Base-by-base conservation (phyloP, 2,329 filamentous ascomycete species). In the Pseudogymnoascus sp. region DNA sequence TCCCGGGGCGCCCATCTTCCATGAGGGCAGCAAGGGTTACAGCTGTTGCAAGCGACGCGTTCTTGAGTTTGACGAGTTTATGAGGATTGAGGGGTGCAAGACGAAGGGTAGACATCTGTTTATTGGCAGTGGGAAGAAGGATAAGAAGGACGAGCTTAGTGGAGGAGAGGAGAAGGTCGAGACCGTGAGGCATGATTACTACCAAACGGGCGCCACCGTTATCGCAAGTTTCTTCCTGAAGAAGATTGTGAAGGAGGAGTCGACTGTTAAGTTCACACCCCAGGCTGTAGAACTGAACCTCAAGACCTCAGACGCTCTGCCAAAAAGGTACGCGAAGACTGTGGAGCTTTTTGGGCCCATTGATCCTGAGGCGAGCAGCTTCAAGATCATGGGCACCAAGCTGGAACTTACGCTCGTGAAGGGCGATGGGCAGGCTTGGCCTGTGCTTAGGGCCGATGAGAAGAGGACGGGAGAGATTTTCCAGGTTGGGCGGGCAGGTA, bases 21-120 rank as follows among this genome's bases (percentile, higher is more conserved):
- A 99, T 75, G 95, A 99, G 79, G 95, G 95, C 37, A 96, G 91
- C 78, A 99, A 99, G 80, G 95, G 95, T 1, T 99, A 95, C 82
- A 92, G 87, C 64, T 99, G 95, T 80, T 99, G 95, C 79, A 97
- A 97, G 83, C 83, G 91, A 70, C 84, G 92, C 38, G 95, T 99
- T 63, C 79, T 99, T 64, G 95, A 99, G 73, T 99, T 99, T 75
- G 93, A 99, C 74, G 89, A 97, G 76, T 99, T 99, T 77, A 87
- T 99, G 87, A 95, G 90, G 76, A 93, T 99, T 64, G 87, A 90
- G 69, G 95, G 95, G 1, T 99, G 95, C 78, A 87, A 86, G 74
- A 92, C 88, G 45, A 95, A 93, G 76, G 79, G 81, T 45, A 81
- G 83, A 64, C 95, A 99, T 79, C 76, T 96, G 67, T 99, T 97